phyloP scores from a whole-genome alignment of 306 rosid species.

The Castanea mollissima region DNA sequence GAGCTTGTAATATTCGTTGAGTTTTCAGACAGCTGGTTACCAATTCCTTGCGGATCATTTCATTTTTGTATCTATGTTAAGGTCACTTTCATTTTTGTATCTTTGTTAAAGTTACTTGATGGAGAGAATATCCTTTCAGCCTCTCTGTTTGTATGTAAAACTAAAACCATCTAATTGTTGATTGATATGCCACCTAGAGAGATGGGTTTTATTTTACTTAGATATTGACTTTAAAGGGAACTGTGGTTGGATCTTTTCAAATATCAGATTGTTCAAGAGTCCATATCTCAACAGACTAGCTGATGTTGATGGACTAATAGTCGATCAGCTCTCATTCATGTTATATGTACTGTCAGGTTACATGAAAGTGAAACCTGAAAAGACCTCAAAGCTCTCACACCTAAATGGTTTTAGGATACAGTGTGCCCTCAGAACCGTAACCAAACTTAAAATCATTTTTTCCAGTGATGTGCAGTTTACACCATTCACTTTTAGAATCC shows the following conservation, averaged over 20 bases:
- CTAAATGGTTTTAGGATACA: no score
- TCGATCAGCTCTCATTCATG: neutral
- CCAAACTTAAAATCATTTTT: no score
- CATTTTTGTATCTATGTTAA: neutral
- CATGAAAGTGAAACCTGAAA: neutral
- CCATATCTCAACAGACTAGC: neutral
- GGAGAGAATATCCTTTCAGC: neutral
- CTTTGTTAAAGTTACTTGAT: neutral
- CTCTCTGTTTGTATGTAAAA: neutral
- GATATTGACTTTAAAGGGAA: neutral
- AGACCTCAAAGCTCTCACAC: no score
- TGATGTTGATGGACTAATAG: neutral
- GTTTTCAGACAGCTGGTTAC: conserved; percentile 4
- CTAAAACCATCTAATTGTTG: neutral
- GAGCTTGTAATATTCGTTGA: conserved; percentile 6
- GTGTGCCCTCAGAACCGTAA: no score
- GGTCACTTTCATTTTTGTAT: conserved; percentile 14
- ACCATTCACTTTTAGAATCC: no score
- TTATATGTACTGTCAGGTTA: neutral
- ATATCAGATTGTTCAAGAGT: neutral
- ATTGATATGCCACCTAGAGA: neutral
- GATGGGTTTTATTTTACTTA: neutral
- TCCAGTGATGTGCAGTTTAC: no score
- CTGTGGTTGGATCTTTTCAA: neutral
- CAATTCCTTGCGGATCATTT: conserved; percentile 25